Evolutionary conservation across 805 yeast species (phyloP), one percentile per base, ranked within the genome.

Genomic region (Cyberlindnera maclurae): DNA sequence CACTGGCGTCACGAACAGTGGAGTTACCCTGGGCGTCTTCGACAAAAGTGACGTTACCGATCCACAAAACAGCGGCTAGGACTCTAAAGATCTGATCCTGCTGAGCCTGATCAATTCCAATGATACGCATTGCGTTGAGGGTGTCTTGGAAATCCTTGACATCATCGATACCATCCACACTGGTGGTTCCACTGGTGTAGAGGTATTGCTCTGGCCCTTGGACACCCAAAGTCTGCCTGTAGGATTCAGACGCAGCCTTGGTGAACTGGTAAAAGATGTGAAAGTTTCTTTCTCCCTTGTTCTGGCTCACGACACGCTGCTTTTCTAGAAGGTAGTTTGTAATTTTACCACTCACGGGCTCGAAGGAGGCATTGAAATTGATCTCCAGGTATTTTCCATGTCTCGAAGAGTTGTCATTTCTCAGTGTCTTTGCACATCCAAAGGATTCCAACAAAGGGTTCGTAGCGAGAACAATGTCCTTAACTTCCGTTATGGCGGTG

Each of bases 381-480:
- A 93, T 93, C 62, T 93, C 97, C 33, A 93, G 69, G 61, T 93
- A 93, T 62, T 87, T 87, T 34, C 96, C 96, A 62, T 87, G 95
- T 55, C 96, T 74, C 9, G 95, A 85, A 16, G 93, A 82, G 62
- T 87, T 87, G 64, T 87, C 82, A 59, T 87, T 87, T 55, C 96
- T 73, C 49, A 87, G 68, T 0, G 96, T 87, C 59, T 87, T 87
- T 18, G 96, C 96, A 71, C 96, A 87, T 15, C 96, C 96, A 59
- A 87, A 86, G 0, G 94, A 79, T 60, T 87, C 96, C 51, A 87
- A 70, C 41, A 87, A 67, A 5, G 96, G 96, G 58, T 93, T 93
- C 2, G 98, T 93, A 13, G 99, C 98, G 47, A 93, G 70, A 10
- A 93, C 97, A 94, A 93, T 93, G 56, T 93, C 97, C 60, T 89